Base-by-base conservation (phyloP, 2,329 filamentous ascomycete genomes). In the Ophiocordyceps camponoti-saundersi region DNA sequence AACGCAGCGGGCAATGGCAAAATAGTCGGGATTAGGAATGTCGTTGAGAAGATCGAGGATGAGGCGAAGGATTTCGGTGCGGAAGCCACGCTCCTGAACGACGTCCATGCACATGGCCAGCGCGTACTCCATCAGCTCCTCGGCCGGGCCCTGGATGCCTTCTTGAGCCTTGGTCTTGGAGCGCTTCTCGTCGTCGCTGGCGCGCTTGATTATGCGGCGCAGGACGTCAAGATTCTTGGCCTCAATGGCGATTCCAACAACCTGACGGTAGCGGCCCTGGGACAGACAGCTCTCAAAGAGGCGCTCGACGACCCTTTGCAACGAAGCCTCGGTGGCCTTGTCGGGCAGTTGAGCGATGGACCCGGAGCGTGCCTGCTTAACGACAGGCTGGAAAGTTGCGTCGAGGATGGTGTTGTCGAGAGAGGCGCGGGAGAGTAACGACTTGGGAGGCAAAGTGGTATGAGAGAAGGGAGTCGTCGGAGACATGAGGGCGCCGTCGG, bases 101-200 rank as follows among this genome's bases (percentile, higher is more conserved):
- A 96, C 82, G 51, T 93, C 89, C 87, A 98, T 94, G 71, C 90
- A 95, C 54, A 98, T 93, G 55, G 89, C 80, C 51, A 98, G 68
- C 20, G 92, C 84, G 59, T 98, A 98, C 55, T 98, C 92, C 82
- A 98, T 92, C 48, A 98, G 68, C 61, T 96, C 90, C 60, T 96
- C 89, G 18, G 87, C 82, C 26, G 81, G 77, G 3, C 76, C 73
- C 44, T 70, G 65, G 12, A 63, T 62, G 42, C 68, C 65, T 21
- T 73, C 72, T 34, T 67, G 64, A 6, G 65, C 46, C 52, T 79
- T 76, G 4, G 68, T 64, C 59, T 81, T 79, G 55, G 74, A 70
- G 47, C 77, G 74, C 66, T 84, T 87, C 64, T 88, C 86, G 53
- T 93, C 87, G 45, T 89, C 79, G 58, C 80, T 88, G n/a, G 86